Conservation (phyloP, 768 basidiomycete species). For the Wakefieldia striispora region DNA sequence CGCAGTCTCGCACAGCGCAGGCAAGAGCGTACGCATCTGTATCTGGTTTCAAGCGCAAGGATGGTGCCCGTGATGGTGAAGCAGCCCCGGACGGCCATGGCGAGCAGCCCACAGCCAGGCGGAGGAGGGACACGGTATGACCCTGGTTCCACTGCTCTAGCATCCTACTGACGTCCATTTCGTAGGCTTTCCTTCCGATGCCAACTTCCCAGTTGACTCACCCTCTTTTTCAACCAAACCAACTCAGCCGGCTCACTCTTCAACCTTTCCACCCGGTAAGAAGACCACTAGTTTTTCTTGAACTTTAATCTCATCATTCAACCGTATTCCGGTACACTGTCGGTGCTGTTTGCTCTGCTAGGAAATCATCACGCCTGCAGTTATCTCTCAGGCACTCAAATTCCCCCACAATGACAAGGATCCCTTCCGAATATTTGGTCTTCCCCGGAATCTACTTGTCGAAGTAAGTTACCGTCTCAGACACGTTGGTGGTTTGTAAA, state of each 20-base stretch:
- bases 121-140: slow-evolving; percentile 25
- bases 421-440: slow-evolving; percentile 63
- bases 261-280: slow-evolving; percentile 46
- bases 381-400: slow-evolving; percentile 45
- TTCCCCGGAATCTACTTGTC: slow-evolving; percentile 65
- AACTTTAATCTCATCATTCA: background rate
- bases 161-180: background rate
- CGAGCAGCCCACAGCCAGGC: slow-evolving; percentile 21
- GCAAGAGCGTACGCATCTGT: slow-evolving; percentile 19
- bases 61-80: slow-evolving; percentile 9
- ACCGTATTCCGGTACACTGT: background rate
- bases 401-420: slow-evolving; percentile 46
- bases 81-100: slow-evolving; percentile 11
- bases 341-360: slow-evolving; percentile 6
- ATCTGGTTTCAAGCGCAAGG: slow-evolving; percentile 23
- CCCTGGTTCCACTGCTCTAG: background rate
- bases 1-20: background rate
- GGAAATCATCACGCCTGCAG: slow-evolving; percentile 32
- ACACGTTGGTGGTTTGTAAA: background rate
- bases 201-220: slow-evolving; percentile 38
- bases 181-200: slow-evolving; percentile 45
- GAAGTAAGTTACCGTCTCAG: slow-evolving; percentile 52
- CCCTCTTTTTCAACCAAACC: slow-evolving; percentile 40
- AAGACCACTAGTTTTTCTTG: background rate
- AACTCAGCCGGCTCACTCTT: slow-evolving; percentile 33